Percentiles rank a stretch among this genome's conserved stretches.
phyloP scores from a whole-genome alignment of 2,329 filamentous ascomycete species.

The Botrytis aclada region DNA sequence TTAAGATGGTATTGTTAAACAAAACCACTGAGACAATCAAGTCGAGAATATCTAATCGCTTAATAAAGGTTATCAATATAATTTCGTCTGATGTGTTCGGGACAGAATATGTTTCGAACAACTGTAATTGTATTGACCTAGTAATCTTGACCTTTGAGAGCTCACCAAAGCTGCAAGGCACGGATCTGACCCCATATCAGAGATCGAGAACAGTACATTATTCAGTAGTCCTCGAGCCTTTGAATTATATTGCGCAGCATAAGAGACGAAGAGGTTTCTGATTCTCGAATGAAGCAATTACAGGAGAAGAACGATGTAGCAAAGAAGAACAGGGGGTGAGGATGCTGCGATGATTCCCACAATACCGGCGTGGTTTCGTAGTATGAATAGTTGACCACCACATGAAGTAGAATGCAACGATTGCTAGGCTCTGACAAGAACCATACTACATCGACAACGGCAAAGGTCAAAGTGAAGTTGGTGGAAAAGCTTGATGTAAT shows the following conservation, averaged over 20 bases:
- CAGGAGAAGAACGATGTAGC: background rate
- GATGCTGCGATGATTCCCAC: background rate
- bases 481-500: background rate
- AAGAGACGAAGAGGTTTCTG: background rate
- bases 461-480: background rate
- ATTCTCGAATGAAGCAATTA: background rate
- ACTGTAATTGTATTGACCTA: background rate
- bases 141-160: background rate
- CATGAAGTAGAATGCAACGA: background rate
- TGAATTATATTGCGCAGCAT: background rate
- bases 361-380: background rate
- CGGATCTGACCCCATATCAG: background rate
- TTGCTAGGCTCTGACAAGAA: rapidly evolving
- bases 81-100: background rate
- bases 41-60: background rate
- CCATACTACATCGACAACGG: background rate
- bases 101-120: background rate
- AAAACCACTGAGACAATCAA: background rate
- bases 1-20: background rate
- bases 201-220: background rate
- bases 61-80: background rate
- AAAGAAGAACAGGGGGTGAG: background rate
- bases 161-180: background rate
- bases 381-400: background rate
- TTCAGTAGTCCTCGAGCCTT: background rate